Percentiles rank a stretch among this genome's conserved stretches.
Conservation (phyloP, 495 filamentous ascomycete species). For the Lophium mytilinum region DNA sequence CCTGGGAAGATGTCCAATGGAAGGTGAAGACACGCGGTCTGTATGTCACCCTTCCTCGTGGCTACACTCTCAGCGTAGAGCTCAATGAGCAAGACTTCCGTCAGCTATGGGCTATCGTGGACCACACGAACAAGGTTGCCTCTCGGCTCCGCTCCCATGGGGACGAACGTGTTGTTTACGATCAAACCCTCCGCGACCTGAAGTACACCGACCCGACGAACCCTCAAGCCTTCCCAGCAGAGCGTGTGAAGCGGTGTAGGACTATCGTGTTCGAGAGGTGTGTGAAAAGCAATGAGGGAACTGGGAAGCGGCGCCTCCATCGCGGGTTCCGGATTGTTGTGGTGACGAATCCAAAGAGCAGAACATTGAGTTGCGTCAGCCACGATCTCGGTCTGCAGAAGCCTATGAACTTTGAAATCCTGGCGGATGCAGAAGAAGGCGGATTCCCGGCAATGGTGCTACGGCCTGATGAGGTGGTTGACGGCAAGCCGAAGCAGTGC, state of each 20-base stretch:
- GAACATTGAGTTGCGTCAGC: constrained; percentile 63
- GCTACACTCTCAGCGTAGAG: constrained; percentile 58
- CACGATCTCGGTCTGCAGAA: constrained; percentile 49
- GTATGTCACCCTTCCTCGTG: constrained; percentile 56
- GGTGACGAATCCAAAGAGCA: constrained; percentile 64
- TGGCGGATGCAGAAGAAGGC: constrained; percentile 56
- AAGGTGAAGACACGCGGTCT: constrained; percentile 52
- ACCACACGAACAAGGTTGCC: constrained; percentile 68
- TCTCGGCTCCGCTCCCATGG: constrained; percentile 53
- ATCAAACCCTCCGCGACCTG: constrained; percentile 56
- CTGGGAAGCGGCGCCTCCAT: constrained; percentile 59
- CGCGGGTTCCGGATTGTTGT: constrained; percentile 68
- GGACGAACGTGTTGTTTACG: constrained; percentile 59
- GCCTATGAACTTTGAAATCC: constrained; percentile 64
- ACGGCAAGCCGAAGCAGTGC: constrained; percentile 42
- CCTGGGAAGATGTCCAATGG: constrained; percentile 77
- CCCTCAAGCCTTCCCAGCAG: constrained; percentile 60
- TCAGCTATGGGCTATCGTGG: constrained; percentile 68
- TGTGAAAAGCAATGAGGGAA: constrained; percentile 53
- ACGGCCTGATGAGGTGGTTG: constrained; percentile 52
- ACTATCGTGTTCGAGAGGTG: constrained; percentile 64
- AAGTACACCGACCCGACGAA: constrained; percentile 66
- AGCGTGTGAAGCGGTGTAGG: constrained; percentile 59
- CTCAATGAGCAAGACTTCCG: constrained; percentile 67
- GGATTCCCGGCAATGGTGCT: constrained; percentile 48